A percentile compares a stretch with the other conserved stretches of the same genome.
Evolutionary conservation across 148 eudicot species (phyloP).

Genomic region (Cornus florida): DNA sequence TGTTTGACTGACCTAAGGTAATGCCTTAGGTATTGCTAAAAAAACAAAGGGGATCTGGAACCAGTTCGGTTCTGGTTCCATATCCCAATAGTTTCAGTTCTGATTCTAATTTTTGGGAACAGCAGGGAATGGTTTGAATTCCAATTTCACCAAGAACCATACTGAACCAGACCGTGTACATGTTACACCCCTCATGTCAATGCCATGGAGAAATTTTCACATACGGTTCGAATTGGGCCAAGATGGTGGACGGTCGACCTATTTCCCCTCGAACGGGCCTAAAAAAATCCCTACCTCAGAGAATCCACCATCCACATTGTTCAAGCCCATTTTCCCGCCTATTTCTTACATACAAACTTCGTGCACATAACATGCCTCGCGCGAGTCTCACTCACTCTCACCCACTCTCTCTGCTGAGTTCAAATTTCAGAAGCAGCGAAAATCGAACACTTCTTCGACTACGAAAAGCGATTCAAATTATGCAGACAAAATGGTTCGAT

Average conservation of each 20-base stretch:
- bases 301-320: not conserved
- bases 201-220: too few species aligned
- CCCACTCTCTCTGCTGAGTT: not conserved
- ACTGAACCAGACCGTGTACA: too few species aligned
- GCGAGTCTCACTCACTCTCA: not conserved
- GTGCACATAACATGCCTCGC: not conserved
- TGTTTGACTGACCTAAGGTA: too few species aligned
- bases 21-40: too few species aligned
- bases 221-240: not conserved
- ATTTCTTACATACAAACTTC: not conserved
- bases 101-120: too few species aligned
- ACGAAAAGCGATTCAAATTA: not conserved
- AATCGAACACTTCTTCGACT: not conserved
- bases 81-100: too few species aligned
- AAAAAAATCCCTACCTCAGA: not conserved
- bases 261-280: not conserved
- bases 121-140: too few species aligned
- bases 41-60: too few species aligned
- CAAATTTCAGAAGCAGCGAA: not conserved
- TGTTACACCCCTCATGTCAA: too few species aligned
- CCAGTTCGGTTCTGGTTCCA: too few species aligned
- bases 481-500: not conserved
- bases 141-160: too few species aligned
- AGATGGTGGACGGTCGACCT: not conserved
- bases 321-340: not conserved